Base-by-base conservation (phyloP, 805 yeast species). In the Suhomyces pyralidae region DNA sequence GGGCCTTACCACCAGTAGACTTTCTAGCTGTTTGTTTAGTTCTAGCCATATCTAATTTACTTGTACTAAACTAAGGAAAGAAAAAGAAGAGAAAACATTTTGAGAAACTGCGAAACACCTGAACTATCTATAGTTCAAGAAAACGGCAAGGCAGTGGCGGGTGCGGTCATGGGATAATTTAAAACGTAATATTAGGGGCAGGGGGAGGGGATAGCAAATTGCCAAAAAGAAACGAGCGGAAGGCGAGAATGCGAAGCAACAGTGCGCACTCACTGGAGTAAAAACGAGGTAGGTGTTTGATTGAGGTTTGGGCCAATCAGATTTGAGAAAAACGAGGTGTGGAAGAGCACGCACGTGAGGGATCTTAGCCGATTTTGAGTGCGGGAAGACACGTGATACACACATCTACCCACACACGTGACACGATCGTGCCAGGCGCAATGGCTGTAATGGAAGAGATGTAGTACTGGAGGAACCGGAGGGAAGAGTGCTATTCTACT, bases 1-100 rank as follows among this genome's bases (percentile, higher is more conserved):
- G 78, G 56, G 78, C 78, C 64, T 74, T 74, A 68, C 78, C 78
- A 69, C 78, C 78, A 57, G 78, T 74, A 54, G 78, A 74, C 66
- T 74, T 74, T 74, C 78, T 74, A 53, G 78, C 78, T 47, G 78
- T 74, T 71, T 74, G 78, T 58, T 74, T 74, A 53, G 78, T 74
- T 74, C 78, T 74, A 61, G 78, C 78, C 78, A 74, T 74, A n/a
- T 44, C 45, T 17, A 38, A 38, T 12, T 28, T 26, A 25, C 42
- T 14, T 22, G 25, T 22, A 26, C 28, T 17, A 50, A 50, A 28
- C 20, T 14, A 15, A 26, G 49, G 42, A 40, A 6, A 45, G 28
- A 40, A 45, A 47, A 26, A 45, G 50, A 20, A 19, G 24, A 38
- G 42, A 38, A 17, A 38, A 17, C 24, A 38, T 8, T 38, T 38